Evolutionary conservation across 1,284 basidiomycete genomes (phyloP).

Genomic region (Microbotryum intermedium): DNA sequence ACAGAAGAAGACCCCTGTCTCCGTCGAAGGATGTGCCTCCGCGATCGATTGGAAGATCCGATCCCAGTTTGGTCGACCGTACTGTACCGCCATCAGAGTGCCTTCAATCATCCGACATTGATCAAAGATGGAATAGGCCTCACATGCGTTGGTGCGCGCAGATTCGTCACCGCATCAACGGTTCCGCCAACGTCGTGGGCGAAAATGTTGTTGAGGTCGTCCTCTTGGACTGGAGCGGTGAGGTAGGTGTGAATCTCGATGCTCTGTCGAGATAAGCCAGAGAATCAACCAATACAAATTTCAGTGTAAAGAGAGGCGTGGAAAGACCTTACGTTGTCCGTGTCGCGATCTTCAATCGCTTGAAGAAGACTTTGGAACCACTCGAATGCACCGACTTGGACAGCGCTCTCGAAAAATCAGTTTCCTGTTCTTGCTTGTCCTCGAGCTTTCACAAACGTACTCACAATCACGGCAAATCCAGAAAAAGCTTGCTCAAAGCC

Average conservation of each 20-base stretch:
- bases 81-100: conserved; percentile 37
- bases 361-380: conserved; percentile 90
- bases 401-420: not conserved
- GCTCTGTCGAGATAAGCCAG: conserved; percentile 1
- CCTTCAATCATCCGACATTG: not conserved
- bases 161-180: conserved; percentile 72
- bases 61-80: conserved; percentile 87
- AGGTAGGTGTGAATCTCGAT: conserved; percentile 73
- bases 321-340: conserved; percentile 51
- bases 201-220: conserved; percentile 81
- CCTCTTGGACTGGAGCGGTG: conserved; percentile 75
- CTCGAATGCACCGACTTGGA: conserved; percentile 50
- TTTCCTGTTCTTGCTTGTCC: not conserved
- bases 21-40: conserved; percentile 71
- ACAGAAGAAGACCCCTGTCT: conserved; percentile 58
- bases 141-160: conserved; percentile 73
- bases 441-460: not conserved
- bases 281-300: not conserved
- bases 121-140: not conserved
- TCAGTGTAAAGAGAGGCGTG: not conserved
- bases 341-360: conserved; percentile 84
- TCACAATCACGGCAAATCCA: conserved; percentile 35
- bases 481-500: conserved; percentile 25
- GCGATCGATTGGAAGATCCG: conserved; percentile 63
- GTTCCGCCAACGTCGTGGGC: conserved; percentile 64